These are phyloP conservation scores for Plasmodium fragile DNA, from an alignment of 169 alveolate genomes.

Conservation along the genomic window DNA sequence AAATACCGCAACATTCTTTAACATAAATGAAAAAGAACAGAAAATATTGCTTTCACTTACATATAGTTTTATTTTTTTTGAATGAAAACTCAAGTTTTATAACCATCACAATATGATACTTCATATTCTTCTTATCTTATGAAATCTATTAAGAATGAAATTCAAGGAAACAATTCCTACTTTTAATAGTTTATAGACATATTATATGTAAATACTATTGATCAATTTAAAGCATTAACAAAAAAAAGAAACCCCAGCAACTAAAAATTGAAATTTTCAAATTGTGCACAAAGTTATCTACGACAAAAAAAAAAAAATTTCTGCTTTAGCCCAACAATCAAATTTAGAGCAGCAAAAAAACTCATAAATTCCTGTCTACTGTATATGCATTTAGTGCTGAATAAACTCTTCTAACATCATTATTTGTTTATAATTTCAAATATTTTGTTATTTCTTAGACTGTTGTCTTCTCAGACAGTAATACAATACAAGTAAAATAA, in stretches of 20 bases:
- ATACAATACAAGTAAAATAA: neutral
- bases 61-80: neutral
- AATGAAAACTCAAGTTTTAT: neutral
- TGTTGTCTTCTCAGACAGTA: neutral
- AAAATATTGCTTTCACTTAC: neutral
- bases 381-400: neutral
- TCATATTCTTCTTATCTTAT: neutral
- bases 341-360: neutral
- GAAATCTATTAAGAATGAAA: neutral
- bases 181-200: neutral
- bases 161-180: neutral
- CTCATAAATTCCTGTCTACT: neutral
- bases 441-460: neutral
- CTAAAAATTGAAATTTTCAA: slow-evolving; percentile 4
- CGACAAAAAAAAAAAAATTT: neutral
- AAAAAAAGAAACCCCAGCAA: neutral
- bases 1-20: neutral
- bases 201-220: neutral
- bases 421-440: neutral
- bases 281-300: neutral
- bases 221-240: neutral
- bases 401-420: neutral
- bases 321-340: neutral
- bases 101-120: neutral
- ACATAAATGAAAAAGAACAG: neutral